Percentiles rank a stretch among this genome's conserved stretches.
These are phyloP conservation scores for Solanum pinnatisectum DNA, from an alignment of 257 asterid genomes.

Conservation along the genomic window DNA sequence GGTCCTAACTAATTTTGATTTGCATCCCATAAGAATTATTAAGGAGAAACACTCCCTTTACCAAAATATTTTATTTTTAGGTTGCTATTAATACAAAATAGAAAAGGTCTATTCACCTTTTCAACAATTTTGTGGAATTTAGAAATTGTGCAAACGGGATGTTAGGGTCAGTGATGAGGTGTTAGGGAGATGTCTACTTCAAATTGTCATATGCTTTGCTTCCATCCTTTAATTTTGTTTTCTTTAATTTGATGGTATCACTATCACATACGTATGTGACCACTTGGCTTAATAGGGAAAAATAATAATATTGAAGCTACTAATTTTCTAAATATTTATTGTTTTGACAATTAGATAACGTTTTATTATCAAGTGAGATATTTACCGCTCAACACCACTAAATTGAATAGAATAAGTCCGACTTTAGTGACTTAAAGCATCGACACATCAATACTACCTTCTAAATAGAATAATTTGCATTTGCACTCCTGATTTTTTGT, in stretches of 20 bases:
- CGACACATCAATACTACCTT: no score
- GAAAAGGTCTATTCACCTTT: neutral
- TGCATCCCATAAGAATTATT: no score
- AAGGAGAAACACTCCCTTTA: no score
- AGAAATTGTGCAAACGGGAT: neutral
- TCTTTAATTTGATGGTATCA: neutral
- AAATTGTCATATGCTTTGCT: neutral
- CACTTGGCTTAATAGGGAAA: neutral
- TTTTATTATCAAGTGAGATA: neutral
- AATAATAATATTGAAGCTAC: neutral
- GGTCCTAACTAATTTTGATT: neutral
- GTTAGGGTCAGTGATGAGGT: neutral
- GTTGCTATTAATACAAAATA: neutral
- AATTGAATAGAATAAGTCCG: no score
- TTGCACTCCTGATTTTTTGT: no score
- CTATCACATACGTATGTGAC: neutral
- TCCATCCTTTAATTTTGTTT: neutral
- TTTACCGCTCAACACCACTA: neutral
- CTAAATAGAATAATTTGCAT: no score
- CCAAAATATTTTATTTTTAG: no score
- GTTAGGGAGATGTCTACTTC: neutral
- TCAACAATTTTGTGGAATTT: neutral
- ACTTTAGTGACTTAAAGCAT: no score
- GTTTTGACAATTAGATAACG: neutral
- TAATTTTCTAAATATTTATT: neutral